Percentiles rank a stretch among this genome's conserved stretches.
Evolutionary conservation across 495 filamentous ascomycete genomes (phyloP).

Genomic region (Penicillium tannophilum): DNA sequence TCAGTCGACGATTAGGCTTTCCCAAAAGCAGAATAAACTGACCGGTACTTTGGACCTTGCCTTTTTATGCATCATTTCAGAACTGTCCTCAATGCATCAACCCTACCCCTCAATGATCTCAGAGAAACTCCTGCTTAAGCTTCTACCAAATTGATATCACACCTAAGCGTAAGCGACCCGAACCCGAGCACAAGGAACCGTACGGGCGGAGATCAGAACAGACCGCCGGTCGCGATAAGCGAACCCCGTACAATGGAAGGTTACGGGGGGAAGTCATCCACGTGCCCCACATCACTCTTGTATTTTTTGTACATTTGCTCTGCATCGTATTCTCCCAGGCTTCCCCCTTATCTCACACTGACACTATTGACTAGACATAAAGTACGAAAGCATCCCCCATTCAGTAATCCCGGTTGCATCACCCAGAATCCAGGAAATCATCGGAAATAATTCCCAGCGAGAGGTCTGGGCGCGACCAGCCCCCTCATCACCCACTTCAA

Average conservation of each 20-base stretch:
- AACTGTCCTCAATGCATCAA: background rate
- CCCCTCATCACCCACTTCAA: background rate
- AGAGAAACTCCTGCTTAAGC: background rate
- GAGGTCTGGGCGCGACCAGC: constrained; percentile 7
- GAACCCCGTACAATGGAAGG: constrained; percentile 28
- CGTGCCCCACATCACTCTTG: constrained; percentile 15
- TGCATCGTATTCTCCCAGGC: background rate
- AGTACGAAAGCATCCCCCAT: too few relatives aligned
- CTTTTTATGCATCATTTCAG: background rate
- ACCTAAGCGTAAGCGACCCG: too few relatives aligned
- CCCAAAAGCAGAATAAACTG: constrained; percentile 1
- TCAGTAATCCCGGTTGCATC: background rate
- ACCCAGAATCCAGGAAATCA: background rate
- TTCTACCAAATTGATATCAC: background rate
- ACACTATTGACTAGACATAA: too few relatives aligned
- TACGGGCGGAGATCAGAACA: constrained; percentile 7
- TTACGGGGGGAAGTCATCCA: constrained; percentile 23
- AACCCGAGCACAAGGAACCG: constrained; percentile 5
- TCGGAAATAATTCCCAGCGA: constrained; percentile 11
- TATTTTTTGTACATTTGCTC: too few relatives aligned
- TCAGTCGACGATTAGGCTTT: background rate
- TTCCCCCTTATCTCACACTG: background rate
- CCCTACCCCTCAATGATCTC: background rate
- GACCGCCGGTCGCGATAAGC: constrained; percentile 25
- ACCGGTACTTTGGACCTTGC: background rate